Evolutionary conservation across 495 filamentous ascomycete species (phyloP).

Genomic region (Neurospora terricola): DNA sequence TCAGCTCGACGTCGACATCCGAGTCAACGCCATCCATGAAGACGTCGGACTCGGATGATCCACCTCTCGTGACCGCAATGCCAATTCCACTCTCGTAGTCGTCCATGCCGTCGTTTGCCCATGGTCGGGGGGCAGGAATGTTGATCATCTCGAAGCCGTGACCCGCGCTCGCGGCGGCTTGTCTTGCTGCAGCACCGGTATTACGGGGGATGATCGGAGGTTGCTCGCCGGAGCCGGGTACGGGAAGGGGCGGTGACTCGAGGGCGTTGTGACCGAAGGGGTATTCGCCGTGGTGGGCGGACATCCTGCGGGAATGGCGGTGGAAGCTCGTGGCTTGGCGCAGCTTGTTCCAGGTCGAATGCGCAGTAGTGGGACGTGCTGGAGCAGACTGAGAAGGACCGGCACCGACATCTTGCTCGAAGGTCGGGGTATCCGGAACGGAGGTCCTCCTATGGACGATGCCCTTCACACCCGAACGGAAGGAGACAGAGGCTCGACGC

Average conservation of each 20-base stretch:
- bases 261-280: conserved; percentile 24
- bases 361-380: conserved; percentile 32
- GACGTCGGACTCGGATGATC: conserved; percentile 31
- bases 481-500: conserved; percentile 40
- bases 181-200: conserved; percentile 58
- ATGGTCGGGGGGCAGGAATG: conserved; percentile 19
- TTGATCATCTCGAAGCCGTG: conserved; percentile 51
- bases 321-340: conserved; percentile 40
- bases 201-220: conserved; percentile 45
- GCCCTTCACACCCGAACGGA: conserved; percentile 30
- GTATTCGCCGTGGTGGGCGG: conserved; percentile 23
- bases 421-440: conserved; percentile 25
- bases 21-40: conserved; percentile 17
- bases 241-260: conserved; percentile 29
- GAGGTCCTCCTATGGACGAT: conserved; percentile 38
- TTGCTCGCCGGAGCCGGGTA: conserved; percentile 38
- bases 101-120: conserved; percentile 29
- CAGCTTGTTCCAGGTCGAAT: conserved; percentile 37
- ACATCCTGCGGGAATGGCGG: conserved; percentile 31
- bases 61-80: conserved; percentile 46
- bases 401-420: conserved; percentile 18
- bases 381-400: conserved; percentile 6
- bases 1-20: conserved; percentile 26
- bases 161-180: conserved; percentile 53
- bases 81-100: conserved; percentile 76